These are phyloP conservation scores for Suillus decipiens DNA, from an alignment of 768 basidiomycete genomes.

Conservation along the genomic window DNA sequence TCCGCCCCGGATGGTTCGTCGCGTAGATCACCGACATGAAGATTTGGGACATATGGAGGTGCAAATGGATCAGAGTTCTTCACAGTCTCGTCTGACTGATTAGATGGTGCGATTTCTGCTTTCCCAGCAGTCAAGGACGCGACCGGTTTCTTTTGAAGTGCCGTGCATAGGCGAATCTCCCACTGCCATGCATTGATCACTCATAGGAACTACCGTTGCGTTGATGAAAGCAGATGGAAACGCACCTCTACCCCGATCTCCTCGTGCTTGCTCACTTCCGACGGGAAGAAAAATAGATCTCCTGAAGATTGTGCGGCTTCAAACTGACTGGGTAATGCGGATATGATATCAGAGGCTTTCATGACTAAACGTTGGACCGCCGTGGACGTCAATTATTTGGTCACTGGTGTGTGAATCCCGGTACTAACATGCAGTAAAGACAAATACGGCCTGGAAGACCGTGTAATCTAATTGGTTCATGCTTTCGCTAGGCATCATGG, in stretches of 20 bases:
- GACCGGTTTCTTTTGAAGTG: conserved; percentile 75
- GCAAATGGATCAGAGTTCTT: conserved; percentile 69
- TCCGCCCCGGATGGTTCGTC: conserved; percentile 58
- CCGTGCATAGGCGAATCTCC: conserved; percentile 83
- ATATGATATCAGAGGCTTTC: conserved; percentile 49
- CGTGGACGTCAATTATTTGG: neutral
- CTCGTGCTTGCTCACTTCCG: conserved; percentile 57
- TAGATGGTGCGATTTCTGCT: conserved; percentile 24
- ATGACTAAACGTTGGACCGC: conserved; percentile 3
- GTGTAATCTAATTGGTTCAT: no score
- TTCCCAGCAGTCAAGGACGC: conserved; percentile 47
- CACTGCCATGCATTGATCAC: conserved; percentile 52
- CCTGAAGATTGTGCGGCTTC: conserved; percentile 60
- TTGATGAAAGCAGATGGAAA: conserved; percentile 11
- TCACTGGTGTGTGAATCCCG: neutral
- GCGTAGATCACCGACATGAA: conserved; percentile 72
- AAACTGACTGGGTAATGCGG: conserved; percentile 53
- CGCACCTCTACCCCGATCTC: conserved; percentile 69
- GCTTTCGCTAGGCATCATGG: no score
- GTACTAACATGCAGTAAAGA: no score
- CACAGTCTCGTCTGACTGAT: conserved; percentile 24
- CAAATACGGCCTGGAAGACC: neutral
- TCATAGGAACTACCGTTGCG: neutral
- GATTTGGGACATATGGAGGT: conserved; percentile 80
- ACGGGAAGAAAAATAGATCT: conserved; percentile 80